Evolutionary conservation across 78 protist species (phyloP).

Genomic region (Cyanophora paradoxa): DNA sequence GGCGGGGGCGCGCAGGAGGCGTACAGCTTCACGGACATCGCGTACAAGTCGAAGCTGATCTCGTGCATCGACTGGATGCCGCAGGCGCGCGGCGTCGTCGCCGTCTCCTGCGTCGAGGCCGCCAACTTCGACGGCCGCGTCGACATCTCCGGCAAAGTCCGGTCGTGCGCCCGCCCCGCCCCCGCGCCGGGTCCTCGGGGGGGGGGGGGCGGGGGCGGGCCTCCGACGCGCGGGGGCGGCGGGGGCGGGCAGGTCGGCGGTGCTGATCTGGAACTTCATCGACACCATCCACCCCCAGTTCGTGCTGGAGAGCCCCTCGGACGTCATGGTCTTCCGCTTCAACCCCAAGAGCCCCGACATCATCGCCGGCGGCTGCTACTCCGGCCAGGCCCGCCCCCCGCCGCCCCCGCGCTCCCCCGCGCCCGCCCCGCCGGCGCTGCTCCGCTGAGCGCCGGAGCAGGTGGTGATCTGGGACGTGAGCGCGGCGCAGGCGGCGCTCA

Average conservation of each 20-base stretch:
- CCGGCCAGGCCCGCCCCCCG: conserved; percentile 1
- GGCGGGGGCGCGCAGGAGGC: no score
- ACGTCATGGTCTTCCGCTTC: conserved; percentile 7
- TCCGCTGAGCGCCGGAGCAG: background rate
- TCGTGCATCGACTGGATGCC: conserved; percentile 10
- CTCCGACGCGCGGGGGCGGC: no score
- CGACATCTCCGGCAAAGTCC: no score
- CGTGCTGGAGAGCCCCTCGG: conserved; percentile 27
- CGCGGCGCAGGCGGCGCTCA: background rate
- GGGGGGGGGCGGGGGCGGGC: no score
- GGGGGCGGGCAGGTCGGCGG: no score
- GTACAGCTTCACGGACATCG: conserved; percentile 8
- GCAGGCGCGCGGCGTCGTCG: conserved; percentile 3
- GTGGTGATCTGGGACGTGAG: background rate
- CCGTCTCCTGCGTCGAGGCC: background rate
- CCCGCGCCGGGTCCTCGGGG: no score
- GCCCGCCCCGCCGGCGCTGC: background rate
- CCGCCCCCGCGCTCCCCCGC: background rate
- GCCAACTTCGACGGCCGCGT: conserved; percentile 11
- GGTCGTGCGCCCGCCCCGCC: no score
- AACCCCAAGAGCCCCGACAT: conserved; percentile 12
- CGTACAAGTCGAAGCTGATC: conserved; percentile 8
- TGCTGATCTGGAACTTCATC: conserved; percentile 31
- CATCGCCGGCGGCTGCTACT: conserved; percentile 5
- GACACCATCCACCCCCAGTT: conserved; percentile 40